Conservation (phyloP, 2,329 filamentous ascomycete genomes). For the Helminthosporium solani region DNA sequence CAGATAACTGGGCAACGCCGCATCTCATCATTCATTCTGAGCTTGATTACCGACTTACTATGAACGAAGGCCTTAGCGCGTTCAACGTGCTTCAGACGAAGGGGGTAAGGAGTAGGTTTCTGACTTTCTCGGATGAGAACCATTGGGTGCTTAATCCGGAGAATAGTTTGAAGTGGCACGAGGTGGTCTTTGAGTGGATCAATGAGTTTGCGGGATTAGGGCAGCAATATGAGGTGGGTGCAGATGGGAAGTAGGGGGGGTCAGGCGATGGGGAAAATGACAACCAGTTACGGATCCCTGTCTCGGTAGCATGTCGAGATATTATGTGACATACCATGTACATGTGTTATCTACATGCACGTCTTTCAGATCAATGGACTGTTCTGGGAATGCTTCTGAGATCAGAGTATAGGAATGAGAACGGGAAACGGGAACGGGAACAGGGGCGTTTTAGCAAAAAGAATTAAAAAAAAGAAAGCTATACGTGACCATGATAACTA, state of each 20-base stretch:
- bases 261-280: no score
- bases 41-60: conserved; percentile 82
- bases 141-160: conserved; percentile 89
- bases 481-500: no score
- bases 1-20: conserved; percentile 77
- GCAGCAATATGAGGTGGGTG: conserved; percentile 33
- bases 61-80: conserved; percentile 79
- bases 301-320: no score
- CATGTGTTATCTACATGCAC: no score
- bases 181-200: conserved; percentile 77
- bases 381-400: no score
- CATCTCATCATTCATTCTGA: conserved; percentile 89
- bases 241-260: not conserved
- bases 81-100: conserved; percentile 82
- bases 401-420: no score
- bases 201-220: conserved; percentile 59
- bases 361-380: no score
- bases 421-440: no score
- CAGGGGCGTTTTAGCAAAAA: no score
- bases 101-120: conserved; percentile 72
- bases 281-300: no score
- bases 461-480: no score
- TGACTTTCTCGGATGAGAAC: conserved; percentile 79
- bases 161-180: conserved; percentile 88
- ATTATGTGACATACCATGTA: no score